Conservation (phyloP, 371 early-diverging fungal genomes). For the Mycotypha africana region DNA sequence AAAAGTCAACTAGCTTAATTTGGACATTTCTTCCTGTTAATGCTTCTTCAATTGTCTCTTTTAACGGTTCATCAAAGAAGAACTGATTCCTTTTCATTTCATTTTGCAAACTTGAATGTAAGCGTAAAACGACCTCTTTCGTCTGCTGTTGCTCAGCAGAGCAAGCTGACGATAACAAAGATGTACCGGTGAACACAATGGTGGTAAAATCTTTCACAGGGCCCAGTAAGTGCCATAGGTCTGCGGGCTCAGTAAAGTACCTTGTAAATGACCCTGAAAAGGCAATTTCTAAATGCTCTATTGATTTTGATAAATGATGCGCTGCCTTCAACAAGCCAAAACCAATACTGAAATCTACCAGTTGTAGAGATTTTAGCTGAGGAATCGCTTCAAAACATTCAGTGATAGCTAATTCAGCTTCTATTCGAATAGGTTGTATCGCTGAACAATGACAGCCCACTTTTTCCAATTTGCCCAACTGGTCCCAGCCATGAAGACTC, state of each 20-base stretch:
- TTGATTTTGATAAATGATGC: neutral
- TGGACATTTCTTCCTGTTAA: neutral
- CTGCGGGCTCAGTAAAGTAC: constrained; percentile 4
- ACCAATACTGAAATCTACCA: constrained; percentile 17
- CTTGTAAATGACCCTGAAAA: constrained; percentile 6
- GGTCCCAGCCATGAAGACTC: constrained; percentile 20
- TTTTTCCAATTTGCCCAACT: constrained; percentile 13
- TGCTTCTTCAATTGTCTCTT: neutral
- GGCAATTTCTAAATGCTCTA: constrained; percentile 6
- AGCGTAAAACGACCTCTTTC: neutral
- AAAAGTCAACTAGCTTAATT: constrained; percentile 3
- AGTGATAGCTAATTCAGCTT: constrained; percentile 15
- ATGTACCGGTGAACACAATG: constrained; percentile 1
- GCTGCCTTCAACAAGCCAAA: constrained; percentile 11
- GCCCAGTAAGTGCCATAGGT: constrained; percentile 10
- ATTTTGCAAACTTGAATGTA: constrained; percentile 3
- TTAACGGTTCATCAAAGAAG: constrained; percentile 3
- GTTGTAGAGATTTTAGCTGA: neutral
- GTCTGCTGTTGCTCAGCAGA: no score
- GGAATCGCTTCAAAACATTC: constrained; percentile 9
- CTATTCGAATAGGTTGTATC: constrained; percentile 11
- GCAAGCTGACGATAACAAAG: no score
- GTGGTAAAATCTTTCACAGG: constrained; percentile 14
- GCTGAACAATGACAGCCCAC: constrained; percentile 4
- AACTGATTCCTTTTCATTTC: neutral